Percentiles rank a stretch among this genome's conserved stretches.
Conservation (phyloP, 768 basidiomycete genomes). For the Omphalotus guepiniiformis region DNA sequence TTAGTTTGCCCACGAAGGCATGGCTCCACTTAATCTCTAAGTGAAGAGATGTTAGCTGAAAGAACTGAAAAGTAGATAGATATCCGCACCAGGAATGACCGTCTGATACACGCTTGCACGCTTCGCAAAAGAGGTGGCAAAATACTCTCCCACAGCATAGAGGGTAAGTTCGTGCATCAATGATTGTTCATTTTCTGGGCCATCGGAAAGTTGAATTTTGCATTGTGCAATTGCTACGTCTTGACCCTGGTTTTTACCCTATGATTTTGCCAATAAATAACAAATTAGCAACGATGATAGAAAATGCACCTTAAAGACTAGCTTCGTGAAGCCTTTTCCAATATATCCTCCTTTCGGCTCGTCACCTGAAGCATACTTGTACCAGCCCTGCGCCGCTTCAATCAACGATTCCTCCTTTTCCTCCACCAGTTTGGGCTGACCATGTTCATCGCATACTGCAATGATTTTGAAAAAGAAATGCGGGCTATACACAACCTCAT, state of each 20-base stretch:
- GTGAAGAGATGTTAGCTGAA: not conserved
- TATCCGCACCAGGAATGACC: not conserved
- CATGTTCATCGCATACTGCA: no score
- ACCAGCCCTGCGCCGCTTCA: not conserved
- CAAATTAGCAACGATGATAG: no score
- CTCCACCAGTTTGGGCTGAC: no score
- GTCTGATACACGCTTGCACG: not conserved
- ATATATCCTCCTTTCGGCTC: not conserved
- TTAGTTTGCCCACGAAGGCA: not conserved
- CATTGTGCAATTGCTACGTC: not conserved
- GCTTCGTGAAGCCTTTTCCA: not conserved
- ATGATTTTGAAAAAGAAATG: no score
- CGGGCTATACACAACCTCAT: no score
- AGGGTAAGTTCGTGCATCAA: not conserved
- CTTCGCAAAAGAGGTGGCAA: not conserved
- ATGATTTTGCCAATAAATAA: not conserved
- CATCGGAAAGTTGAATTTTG: not conserved
- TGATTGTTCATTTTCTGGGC: not conserved
- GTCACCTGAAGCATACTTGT: not conserved
- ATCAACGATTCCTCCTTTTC: no score
- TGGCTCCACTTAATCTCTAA: not conserved
- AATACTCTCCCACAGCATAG: not conserved
- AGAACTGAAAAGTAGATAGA: not conserved
- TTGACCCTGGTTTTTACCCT: not conserved
- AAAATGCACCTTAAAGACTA: not conserved